Conservation (phyloP, 1,284 basidiomycete species). For the Tilletia indica region DNA sequence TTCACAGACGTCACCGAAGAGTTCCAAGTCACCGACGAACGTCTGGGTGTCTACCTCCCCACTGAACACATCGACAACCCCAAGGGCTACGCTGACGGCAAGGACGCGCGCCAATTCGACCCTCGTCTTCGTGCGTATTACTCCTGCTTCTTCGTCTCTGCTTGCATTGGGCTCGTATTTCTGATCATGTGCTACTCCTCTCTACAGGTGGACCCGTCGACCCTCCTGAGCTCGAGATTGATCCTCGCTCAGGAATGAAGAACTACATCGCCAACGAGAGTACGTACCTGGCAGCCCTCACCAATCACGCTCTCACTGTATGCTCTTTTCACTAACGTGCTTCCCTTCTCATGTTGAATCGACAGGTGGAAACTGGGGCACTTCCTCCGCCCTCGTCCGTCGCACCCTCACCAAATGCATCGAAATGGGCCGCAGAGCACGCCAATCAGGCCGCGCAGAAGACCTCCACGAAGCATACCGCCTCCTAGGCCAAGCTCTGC, state of each 20-base stretch:
- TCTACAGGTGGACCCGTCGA: constrained; percentile 64
- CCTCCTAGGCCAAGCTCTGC: constrained; percentile 59
- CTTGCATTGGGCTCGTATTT: too few species aligned
- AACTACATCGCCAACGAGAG: constrained; percentile 84
- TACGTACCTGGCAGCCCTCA: not conserved
- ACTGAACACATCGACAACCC: constrained; percentile 72
- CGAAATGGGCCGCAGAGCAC: constrained; percentile 63
- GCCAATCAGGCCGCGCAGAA: constrained; percentile 60
- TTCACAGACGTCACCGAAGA: constrained; percentile 63
- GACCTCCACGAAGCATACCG: constrained; percentile 71
- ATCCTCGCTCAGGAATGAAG: constrained; percentile 86
- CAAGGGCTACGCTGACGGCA: constrained; percentile 66
- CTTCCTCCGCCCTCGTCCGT: constrained; percentile 78
- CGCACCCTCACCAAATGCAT: constrained; percentile 72
- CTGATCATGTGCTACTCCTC: not conserved
- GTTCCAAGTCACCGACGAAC: constrained; percentile 84
- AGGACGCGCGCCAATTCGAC: constrained; percentile 73
- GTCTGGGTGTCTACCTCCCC: constrained; percentile 82
- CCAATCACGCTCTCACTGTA: not conserved
- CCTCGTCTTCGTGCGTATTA: constrained; percentile 64
- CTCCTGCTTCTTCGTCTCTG: not conserved
- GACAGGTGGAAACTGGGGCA: constrained; percentile 70
- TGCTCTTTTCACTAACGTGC: not conserved
- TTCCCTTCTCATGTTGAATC: not conserved
- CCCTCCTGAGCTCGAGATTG: constrained; percentile 79